Evolutionary conservation across 257 asterid species (phyloP), one percentile per base, ranked within the genome.

Genomic region (Scutellaria baicalensis): DNA sequence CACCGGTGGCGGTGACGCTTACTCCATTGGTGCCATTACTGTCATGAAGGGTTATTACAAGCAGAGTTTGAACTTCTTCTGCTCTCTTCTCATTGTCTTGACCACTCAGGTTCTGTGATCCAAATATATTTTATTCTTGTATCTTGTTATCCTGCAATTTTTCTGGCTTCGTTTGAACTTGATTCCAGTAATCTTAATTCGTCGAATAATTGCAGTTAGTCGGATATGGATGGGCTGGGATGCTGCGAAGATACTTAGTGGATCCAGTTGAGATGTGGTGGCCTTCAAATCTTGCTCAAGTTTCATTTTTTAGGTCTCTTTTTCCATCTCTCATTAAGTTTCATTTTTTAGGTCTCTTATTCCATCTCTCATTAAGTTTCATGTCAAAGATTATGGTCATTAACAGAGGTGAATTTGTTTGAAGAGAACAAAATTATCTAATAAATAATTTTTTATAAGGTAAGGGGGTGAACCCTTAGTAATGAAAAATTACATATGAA

Each of bases 261-360:
- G 97, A 94, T 75, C 99, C 99, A 16, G 96, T 85, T 61, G 95
- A 89, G 77, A 94, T 94, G 99, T 94, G 99, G 99, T 94, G 99
- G 99, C 97, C 99, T 12, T 76, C 95, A n/a, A 91, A 90, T 72
- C 96, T 94, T 45, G 99, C 97, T 83, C 99, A 94, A 77, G 97
- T 94, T 57, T 91, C 99, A 35, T 64, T 94, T 43, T 94, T 94
- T 69, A 82, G 97, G 99, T 93, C 59, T 18, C 40, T 61, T 64
- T 36, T 55, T 38, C 52, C 33, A 27, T 27, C 33, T 2, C 35
- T 62, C 62, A 52, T 66, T 9, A 63, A 9, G n/a, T 47, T 58
- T 36, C 4, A 38, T 27, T 14, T 10, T 17, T 94, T 69, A 82
- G 97, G 99, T 93, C 59, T 18, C 40, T 61, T 64, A 23, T 55